phyloP scores from a whole-genome alignment of 2,329 filamentous ascomycete genomes.

The Atkinsonella hypoxylon region DNA sequence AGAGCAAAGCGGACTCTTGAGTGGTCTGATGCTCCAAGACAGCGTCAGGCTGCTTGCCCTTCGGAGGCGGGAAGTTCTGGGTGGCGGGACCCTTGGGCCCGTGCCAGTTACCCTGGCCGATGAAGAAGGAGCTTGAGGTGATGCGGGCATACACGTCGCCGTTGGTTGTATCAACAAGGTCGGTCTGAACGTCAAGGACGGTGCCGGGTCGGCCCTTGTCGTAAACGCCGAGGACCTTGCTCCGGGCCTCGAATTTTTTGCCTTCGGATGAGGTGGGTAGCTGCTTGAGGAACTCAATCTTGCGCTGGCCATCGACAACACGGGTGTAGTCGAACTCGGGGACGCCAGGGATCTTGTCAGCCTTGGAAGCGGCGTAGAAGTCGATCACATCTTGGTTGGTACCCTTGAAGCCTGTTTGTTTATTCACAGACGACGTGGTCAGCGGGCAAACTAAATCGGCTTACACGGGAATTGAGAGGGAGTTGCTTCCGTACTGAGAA shows the following conservation, averaged over 20 bases:
- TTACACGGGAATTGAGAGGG: not conserved
- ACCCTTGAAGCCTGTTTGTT: conserved; percentile 58
- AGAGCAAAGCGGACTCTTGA: conserved; percentile 60
- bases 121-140: conserved; percentile 63
- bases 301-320: conserved; percentile 75
- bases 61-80: conserved; percentile 64
- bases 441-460: not conserved
- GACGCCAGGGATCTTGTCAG: conserved; percentile 58
- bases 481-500: conserved; percentile 50
- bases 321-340: conserved; percentile 64
- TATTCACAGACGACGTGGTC: not conserved
- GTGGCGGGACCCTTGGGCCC: conserved; percentile 81
- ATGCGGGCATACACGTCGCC: conserved; percentile 62
- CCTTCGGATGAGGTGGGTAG: conserved; percentile 62
- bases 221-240: conserved; percentile 73
- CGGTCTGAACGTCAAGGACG: conserved; percentile 68
- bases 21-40: conserved; percentile 60
- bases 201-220: conserved; percentile 80
- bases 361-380: conserved; percentile 63
- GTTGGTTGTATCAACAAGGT: conserved; percentile 57
- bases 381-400: conserved; percentile 66
- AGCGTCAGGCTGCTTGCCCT: conserved; percentile 61
- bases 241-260: conserved; percentile 61
- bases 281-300: conserved; percentile 63
- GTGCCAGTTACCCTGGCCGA: conserved; percentile 72